Evolutionary conservation across 2,329 filamentous ascomycete species (phyloP).

Genomic region (Ophiostoma sp.): DNA sequence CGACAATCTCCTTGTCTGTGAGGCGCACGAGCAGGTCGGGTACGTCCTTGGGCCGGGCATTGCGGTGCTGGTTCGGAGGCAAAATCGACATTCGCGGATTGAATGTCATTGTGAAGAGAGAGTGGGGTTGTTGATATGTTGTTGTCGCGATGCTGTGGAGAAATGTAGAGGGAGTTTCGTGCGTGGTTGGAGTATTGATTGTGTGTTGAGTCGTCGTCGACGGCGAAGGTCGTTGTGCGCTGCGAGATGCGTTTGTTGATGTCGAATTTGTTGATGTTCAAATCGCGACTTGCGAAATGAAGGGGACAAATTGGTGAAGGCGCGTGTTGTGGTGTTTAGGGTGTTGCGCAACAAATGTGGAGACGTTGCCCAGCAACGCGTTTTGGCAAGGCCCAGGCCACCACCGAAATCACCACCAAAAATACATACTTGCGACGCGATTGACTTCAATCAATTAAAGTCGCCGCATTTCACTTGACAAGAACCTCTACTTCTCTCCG

Average conservation of each 20-base stretch:
- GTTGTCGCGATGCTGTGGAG: background rate
- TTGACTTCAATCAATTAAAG: background rate
- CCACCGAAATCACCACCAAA: background rate
- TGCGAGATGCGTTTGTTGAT: background rate
- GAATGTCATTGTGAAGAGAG: conserved; percentile 51
- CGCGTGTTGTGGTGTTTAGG: conserved; percentile 19
- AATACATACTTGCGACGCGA: background rate
- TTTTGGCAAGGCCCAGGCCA: background rate
- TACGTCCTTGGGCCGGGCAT: conserved; percentile 58
- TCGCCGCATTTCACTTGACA: background rate
- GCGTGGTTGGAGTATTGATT: background rate
- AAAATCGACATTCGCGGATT: conserved; percentile 63
- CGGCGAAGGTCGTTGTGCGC: background rate
- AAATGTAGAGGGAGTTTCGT: background rate
- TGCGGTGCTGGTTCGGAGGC: conserved; percentile 52
- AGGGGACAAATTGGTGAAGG: background rate
- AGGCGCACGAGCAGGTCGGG: conserved; percentile 62
- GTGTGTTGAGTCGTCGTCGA: background rate
- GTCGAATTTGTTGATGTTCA: conserved; percentile 1
- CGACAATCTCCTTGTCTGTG: conserved; percentile 79
- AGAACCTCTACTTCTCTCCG: background rate
- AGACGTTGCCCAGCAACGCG: conserved; percentile 30
- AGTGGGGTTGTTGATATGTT: background rate
- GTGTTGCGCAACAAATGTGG: conserved; percentile 23
- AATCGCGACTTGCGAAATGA: background rate